Conservation (phyloP, 75 land plant genomes). For the Larix kaempferi region DNA sequence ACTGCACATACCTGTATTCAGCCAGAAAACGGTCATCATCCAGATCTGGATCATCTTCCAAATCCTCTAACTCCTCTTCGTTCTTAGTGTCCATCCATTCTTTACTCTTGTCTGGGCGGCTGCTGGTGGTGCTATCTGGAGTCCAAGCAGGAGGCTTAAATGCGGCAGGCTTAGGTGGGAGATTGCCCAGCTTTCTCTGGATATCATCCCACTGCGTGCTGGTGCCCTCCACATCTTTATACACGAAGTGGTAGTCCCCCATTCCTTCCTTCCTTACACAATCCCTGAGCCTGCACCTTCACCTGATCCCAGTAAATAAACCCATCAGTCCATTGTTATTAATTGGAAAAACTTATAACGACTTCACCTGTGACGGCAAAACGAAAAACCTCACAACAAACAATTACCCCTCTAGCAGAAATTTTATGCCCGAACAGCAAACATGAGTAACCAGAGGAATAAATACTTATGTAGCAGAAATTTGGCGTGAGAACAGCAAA, state of each 20-base stretch:
- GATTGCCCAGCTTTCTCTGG: constrained; percentile 84
- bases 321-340: too few relatives aligned
- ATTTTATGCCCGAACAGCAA: too few relatives aligned
- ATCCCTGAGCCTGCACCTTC: constrained; percentile 12
- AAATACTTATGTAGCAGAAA: too few relatives aligned
- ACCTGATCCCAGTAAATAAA: background rate
- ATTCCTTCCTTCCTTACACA: constrained; percentile 10
- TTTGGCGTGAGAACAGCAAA: too few relatives aligned
- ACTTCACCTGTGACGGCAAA: too few relatives aligned
- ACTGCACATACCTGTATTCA: constrained; percentile 65
- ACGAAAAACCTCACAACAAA: too few relatives aligned
- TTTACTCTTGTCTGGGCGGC: constrained; percentile 40
- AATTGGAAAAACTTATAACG: too few relatives aligned
- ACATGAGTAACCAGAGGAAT: too few relatives aligned
- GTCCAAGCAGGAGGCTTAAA: constrained; percentile 74
- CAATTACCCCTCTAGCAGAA: too few relatives aligned
- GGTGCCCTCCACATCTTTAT: constrained; percentile 95
- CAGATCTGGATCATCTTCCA: constrained; percentile 71
- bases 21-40: constrained; percentile 94
- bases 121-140: constrained; percentile 37
- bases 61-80: constrained; percentile 82
- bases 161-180: constrained; percentile 72
- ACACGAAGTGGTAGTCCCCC: constrained; percentile 89
- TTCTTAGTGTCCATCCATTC: constrained; percentile 74
- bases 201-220: constrained; percentile 97